These are phyloP conservation scores for Botryotinia convoluta DNA, from an alignment of 2,329 filamentous ascomycete genomes.

Conservation along the genomic window DNA sequence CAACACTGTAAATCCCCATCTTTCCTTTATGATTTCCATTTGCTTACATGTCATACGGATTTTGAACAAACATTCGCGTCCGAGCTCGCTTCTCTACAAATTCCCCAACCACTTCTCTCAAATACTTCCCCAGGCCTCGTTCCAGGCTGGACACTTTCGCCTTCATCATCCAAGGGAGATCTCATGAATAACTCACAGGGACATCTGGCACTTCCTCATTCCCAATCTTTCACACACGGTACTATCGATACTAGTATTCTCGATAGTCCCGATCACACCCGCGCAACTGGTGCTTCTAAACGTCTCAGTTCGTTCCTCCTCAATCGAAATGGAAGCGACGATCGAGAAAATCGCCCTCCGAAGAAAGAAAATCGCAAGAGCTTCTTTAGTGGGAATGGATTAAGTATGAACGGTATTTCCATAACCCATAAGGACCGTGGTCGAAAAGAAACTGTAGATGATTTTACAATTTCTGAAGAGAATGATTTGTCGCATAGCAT, in stretches of 20 bases:
- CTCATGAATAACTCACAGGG: constrained; percentile 26
- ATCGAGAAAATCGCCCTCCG: background rate
- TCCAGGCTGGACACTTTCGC: constrained; percentile 38
- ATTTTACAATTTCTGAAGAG: background rate
- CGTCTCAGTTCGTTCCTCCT: constrained; percentile 18
- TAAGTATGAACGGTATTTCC: constrained; percentile 20
- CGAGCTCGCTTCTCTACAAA: constrained; percentile 62
- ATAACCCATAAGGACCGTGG: constrained; percentile 15
- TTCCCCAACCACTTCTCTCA: constrained; percentile 44
- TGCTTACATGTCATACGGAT: constrained; percentile 43
- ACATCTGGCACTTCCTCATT: constrained; percentile 20
- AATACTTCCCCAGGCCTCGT: constrained; percentile 41
- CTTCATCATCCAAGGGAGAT: constrained; percentile 16
- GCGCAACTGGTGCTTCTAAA: constrained; percentile 19
- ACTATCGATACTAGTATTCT: constrained; percentile 32
- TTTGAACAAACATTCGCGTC: constrained; percentile 62
- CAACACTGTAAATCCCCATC: constrained; percentile 54
- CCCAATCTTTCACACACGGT: constrained; percentile 30
- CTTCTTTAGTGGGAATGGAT: constrained; percentile 22
- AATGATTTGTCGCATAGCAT: constrained; percentile 15
- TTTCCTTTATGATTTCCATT: background rate
- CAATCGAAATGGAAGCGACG: background rate
- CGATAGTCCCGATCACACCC: constrained; percentile 24
- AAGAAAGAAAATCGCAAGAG: constrained; percentile 18
- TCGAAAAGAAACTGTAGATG: constrained; percentile 4